Base-by-base conservation (phyloP, 2,329 filamentous ascomycete genomes). In the Fusarium subglutinans region DNA sequence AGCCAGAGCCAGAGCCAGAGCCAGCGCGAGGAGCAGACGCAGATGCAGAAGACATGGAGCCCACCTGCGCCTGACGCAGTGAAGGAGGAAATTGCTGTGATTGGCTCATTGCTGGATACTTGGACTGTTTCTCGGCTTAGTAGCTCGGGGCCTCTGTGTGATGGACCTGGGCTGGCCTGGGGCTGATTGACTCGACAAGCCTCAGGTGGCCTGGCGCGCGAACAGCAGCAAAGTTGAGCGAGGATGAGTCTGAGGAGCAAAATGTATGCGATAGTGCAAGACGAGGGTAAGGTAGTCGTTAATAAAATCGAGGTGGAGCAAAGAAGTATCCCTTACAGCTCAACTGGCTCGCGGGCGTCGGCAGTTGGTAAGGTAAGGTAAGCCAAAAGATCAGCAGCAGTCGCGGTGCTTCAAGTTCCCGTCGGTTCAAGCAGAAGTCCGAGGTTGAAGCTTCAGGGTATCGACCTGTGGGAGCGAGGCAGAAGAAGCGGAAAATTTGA, bases 41-140 rank as follows among this genome's bases (percentile, higher is more conserved):
- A 68, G 65, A 53, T 38, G 69, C 64, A 72, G 56, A 38, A 60
- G 75, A 68, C 55, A 71, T 73, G 62, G 73, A 78, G 68, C 68
- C 74, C 65, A 70, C 72, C 72, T 75, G 72, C 58, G 69, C 70
- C 72, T 77, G 77, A 70, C 75, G 77, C 72, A 77, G 75, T 66
- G 80, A 77, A 68, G 78, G 64, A 73, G 82, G 78, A 48, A 81
- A 80, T 53, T 80, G 81, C 76, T 83, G 81, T 81, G 83, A 83
- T 83, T 84, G 83, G 82, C 79, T 83, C 83, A 84, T 84, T 53
- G 69, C 28, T 53, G 65, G 28, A 69, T 66, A 69, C 47, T 66
- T 70, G 71, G 56, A 66, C 63, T 57, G 58, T 61, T 44, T 40
- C 54, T 68, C 51, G 63, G 63, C 66, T 69, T 60, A 53, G 58